phyloP scores from a whole-genome alignment of 805 yeast species.

The Wickerhamomyces rabaulensis region DNA sequence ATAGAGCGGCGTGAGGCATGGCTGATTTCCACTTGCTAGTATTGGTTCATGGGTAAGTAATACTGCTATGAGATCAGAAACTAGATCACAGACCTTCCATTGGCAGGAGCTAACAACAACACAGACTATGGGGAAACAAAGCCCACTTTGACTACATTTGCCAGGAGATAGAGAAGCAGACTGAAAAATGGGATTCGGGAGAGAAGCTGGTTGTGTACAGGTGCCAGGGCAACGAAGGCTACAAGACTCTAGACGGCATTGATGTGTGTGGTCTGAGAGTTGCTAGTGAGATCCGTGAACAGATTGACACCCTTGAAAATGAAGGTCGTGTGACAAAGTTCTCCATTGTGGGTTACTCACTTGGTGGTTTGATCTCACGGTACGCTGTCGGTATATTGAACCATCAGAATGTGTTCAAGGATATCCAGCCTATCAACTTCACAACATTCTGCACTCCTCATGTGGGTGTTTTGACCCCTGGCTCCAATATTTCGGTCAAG shows the following conservation, averaged over 20 bases:
- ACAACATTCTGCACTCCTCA: conserved; percentile 68
- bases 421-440: conserved; percentile 52
- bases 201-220: conserved; percentile 16
- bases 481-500: conserved; percentile 41
- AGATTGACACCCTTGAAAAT: conserved; percentile 26
- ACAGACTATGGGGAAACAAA: conserved; percentile 71
- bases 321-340: conserved; percentile 48
- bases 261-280: conserved; percentile 79
- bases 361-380: conserved; percentile 79
- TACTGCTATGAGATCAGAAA: not conserved
- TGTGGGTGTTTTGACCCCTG: conserved; percentile 61
- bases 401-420: conserved; percentile 45
- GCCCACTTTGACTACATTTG: conserved; percentile 61
- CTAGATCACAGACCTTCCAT: not conserved
- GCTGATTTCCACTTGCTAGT: conserved; percentile 8
- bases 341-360: conserved; percentile 75
- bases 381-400: conserved; percentile 71
- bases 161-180: conserved; percentile 33
- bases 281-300: conserved; percentile 54
- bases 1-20: not conserved
- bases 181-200: conserved; percentile 22
- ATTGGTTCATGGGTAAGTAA: conserved; percentile 13
- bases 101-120: conserved; percentile 1
- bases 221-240: conserved; percentile 38
- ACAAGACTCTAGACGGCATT: conserved; percentile 79